Evolutionary conservation across 2,329 filamentous ascomycete genomes (phyloP).

Genomic region (Fusarium sp.): DNA sequence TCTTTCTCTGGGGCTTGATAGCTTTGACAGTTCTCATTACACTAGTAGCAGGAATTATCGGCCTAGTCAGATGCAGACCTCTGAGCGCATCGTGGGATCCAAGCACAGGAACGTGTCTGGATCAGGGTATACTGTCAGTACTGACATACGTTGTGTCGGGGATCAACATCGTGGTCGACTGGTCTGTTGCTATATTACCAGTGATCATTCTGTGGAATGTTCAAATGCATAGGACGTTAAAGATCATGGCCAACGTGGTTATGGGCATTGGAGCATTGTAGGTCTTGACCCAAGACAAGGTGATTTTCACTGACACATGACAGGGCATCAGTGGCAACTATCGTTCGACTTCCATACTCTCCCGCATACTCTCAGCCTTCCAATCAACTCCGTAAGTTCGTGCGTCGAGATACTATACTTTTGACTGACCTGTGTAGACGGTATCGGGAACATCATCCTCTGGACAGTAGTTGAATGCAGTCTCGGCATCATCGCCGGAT

Average conservation of each 20-base stretch:
- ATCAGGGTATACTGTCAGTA: neutral
- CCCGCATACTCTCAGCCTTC: neutral
- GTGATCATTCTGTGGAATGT: conserved; percentile 9
- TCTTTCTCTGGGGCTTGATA: neutral
- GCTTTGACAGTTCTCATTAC: neutral
- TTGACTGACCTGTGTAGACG: neutral
- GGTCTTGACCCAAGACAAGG: fast-evolving
- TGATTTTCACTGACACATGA: fast-evolving
- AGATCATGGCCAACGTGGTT: neutral
- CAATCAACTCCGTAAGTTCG: neutral
- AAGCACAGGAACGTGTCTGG: neutral
- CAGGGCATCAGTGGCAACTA: conserved; percentile 13
- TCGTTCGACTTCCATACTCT: conserved; percentile 17
- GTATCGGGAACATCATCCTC: neutral
- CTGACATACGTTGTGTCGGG: conserved; percentile 13
- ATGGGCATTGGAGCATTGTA: conserved; percentile 18
- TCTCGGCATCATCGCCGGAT: conserved; percentile 14
- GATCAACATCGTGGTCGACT: conserved; percentile 8
- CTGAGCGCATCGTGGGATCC: conserved; percentile 5
- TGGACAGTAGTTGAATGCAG: conserved; percentile 18
- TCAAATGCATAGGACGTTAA: conserved; percentile 5
- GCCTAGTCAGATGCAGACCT: conserved; percentile 1
- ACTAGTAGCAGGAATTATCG: neutral
- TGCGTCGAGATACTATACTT: fast-evolving
- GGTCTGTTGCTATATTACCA: conserved; percentile 5